Percentiles rank a stretch among this genome's conserved stretches.
These are phyloP conservation scores for Ilex paraguariensis DNA, from an alignment of 305 asterid species.

Conservation along the genomic window DNA sequence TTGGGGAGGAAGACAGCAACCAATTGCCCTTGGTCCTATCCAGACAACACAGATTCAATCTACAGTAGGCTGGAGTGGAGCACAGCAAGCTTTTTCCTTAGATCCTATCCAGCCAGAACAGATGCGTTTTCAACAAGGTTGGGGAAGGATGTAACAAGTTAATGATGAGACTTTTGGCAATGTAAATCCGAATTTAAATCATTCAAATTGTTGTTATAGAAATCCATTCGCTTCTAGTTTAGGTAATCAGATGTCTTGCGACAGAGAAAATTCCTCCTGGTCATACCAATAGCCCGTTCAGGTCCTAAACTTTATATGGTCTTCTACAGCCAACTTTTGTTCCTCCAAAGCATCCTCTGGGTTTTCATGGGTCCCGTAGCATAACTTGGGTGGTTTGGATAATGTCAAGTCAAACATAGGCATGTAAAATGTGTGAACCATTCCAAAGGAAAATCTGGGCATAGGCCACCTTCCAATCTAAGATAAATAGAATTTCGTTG, in stretches of 20 bases:
- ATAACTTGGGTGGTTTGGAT: too few species aligned
- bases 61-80: not conserved
- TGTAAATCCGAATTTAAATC: not conserved
- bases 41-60: not conserved
- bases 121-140: not conserved
- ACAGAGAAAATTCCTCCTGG: too few species aligned
- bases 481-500: too few species aligned
- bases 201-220: not conserved
- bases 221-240: not conserved
- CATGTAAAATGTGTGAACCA: too few species aligned
- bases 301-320: not conserved
- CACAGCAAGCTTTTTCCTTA: not conserved
- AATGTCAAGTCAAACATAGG: too few species aligned
- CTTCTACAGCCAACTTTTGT: not conserved
- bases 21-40: not conserved
- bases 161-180: not conserved
- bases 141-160: not conserved
- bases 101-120: not conserved
- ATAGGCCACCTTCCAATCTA: too few species aligned
- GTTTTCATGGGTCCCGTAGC: too few species aligned
- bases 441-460: too few species aligned
- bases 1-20: constrained; percentile 17
- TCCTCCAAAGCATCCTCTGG: not conserved
- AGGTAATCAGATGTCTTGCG: not conserved
- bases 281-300: too few species aligned